Evolutionary conservation across 2,329 filamentous ascomycete species (phyloP).

Genomic region (Moelleriella libera): DNA sequence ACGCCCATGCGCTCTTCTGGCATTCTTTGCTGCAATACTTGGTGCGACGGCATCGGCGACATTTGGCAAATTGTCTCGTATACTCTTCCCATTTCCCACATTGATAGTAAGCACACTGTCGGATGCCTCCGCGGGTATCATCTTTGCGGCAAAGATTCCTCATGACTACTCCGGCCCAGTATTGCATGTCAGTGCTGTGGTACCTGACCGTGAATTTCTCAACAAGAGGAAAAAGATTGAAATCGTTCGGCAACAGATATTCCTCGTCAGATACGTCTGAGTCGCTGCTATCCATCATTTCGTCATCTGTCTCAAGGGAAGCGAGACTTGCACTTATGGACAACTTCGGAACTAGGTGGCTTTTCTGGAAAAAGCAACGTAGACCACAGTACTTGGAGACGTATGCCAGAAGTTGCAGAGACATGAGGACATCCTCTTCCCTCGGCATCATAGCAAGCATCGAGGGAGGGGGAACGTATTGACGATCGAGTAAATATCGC

Average conservation of each 20-base stretch:
- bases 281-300: conserved; percentile 24
- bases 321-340: conserved; percentile 79
- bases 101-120: conserved; percentile 95
- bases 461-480: conserved; percentile 52
- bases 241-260: conserved; percentile 82
- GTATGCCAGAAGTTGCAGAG: conserved; percentile 87
- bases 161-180: conserved; percentile 99
- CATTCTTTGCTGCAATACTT: conserved; percentile 99
- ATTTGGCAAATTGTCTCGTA: conserved; percentile 94
- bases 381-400: conserved; percentile 98
- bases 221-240: conserved; percentile 95
- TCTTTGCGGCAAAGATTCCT: conserved; percentile 96
- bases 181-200: conserved; percentile 95
- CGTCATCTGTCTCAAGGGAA: conserved; percentile 59
- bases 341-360: conserved; percentile 81
- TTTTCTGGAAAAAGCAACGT: conserved; percentile 86
- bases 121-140: conserved; percentile 82
- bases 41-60: conserved; percentile 83
- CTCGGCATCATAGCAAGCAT: conserved; percentile 85
- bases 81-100: conserved; percentile 98
- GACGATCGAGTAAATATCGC: conserved; percentile 65
- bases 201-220: conserved; percentile 97
- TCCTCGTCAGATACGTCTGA: conserved; percentile 60
- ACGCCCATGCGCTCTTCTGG: conserved; percentile 97
- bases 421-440: conserved; percentile 97